Base-by-base conservation (phyloP, 192 early-diverging fungal genomes). In the Coemansia sp. region DNA sequence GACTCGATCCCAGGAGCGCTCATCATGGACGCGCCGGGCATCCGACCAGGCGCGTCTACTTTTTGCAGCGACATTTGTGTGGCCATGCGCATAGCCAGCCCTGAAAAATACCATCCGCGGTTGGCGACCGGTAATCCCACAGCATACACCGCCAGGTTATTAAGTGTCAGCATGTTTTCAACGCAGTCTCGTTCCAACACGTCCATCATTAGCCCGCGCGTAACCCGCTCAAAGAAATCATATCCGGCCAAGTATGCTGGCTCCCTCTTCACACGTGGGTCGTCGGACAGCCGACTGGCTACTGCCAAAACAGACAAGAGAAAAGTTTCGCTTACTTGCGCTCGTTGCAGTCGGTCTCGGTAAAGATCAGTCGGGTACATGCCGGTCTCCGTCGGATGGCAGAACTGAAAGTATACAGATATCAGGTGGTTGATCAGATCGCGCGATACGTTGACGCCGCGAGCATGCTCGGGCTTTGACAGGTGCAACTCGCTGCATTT, bases 31-130 rank as follows among this genome's bases (percentile, higher is more conserved):
- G 68, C 67, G 9, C 63, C 74, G 0, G 74, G 74, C 74, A 70
- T 77, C 9, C 74, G 32, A 0, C 74, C 74, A 0, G 66, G 67
- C 6, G 74, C 74, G 51, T 77, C 74, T 18, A 70, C 56, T 25
- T 77, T 77, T 18, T 77, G 74, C 63, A 77, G 41, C 30, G 74
- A 77, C 74, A 77, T 77, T 32, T 77, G 74, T 51, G 74, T 77
- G 13, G 68, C 74, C 74, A 77, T 77, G 6, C 74, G 74, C 68
- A 77, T 65, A 1, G 74, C 62, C 51, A 77, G 40, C 2, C 74
- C 74, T 9, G 74, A 77, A 36, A 77, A 77, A 18, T 77, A 77
- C 74, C 74, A 77, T 3, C 68, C 63, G 13, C 74, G 62, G 54
- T 77, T 77, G 25, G 74, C 74, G 21, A 77, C 74, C 0, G 74